Evolutionary conservation across 768 basidiomycete genomes (phyloP), one percentile per base, ranked within the genome.

Genomic region (Amanita thiersii): DNA sequence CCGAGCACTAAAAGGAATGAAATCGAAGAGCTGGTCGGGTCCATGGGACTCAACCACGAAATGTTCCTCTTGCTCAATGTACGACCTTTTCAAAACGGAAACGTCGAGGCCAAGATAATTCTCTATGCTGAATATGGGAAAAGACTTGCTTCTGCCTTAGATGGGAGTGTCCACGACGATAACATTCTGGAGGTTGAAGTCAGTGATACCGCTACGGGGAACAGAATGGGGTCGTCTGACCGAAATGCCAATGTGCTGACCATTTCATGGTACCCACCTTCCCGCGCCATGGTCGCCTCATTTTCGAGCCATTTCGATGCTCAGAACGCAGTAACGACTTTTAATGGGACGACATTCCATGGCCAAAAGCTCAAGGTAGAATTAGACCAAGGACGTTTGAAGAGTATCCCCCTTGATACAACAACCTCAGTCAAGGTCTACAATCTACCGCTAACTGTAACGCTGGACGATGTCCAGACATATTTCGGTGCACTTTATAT

Each of bases 181-280:
- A 61, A 70, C 25, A 49, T 33, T 0, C 54, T 79, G 7, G 49
- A 46, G 9, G 66, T 79, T 28, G 69, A 70, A 49, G 57, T 70
- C 21, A 57, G 58, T 29, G 54, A 65, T n/a, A 24, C 62, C 36
- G 58, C 61, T 23, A 57, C 57, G 37, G 44, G 59, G 8, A 62
- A 63, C 29, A 61, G 64, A 5, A 74, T 75, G 74, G 66, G 50
- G 12, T 56, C 55, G 9, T 47, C 57, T 2, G 46, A 47, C 3
- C 56, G 56, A 2, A 60, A 62, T 24, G 34, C 54, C 5, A 60
- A 74, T 11, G 59, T 64, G 24, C 50, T 81, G 38, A 67, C 65
- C 0, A 63, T 80, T 32, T 68, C 65, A 9, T 83, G 79, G 75
- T 62, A 56, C 4, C 56, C 58, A 1, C 77, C 77, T 2, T 72